Base-by-base conservation (phyloP, 495 filamentous ascomycete genomes). In the Trichoderma reesei region DNA sequence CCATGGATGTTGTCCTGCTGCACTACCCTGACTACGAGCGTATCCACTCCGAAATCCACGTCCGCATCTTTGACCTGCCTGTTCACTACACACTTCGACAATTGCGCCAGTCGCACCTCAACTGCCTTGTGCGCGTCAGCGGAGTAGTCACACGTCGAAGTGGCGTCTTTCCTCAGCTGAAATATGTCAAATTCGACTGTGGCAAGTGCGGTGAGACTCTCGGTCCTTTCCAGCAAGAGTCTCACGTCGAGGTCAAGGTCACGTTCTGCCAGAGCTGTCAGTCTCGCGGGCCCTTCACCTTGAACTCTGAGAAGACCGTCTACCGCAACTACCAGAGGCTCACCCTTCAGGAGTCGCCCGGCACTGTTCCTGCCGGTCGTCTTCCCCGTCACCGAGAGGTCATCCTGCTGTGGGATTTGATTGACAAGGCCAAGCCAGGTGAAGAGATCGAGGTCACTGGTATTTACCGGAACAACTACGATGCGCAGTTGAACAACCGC, bases 321-420 rank as follows among this genome's bases (percentile, higher is more conserved):
- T 99, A 98, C 78, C 87, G 95, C 60, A 99, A 99, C 74, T 99
- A 96, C 78, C 95, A 99, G 72, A 98, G 96, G 70, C 78, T 99
- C 71, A 99, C 94, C 1, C 83, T 99, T 10, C 95, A 99, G 73
- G 95, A 99, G 75, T 95, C 95, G 1, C 95, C 95, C 31, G 95
- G 95, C 42, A 97, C 95, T 1, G 95, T 99, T 11, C 95, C 95
- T 16, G 91, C 95, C 41, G 95, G 95, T 67, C 91, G 95, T 75
- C 87, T 99, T 41, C 95, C 95, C 3, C 87, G 95, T 37, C 91
- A 96, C 71, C 86, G 95, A 61, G 95, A 99, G 72, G 92, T 98
- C 18, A 90, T 99, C 68, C 84, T 99, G 9, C 86, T 98, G 18
- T 97, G 94, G 85, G 95, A 99, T 77, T 80, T 98, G 41, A 99